Percentiles rank a stretch among this genome's conserved stretches.
Conservation (phyloP, 2,329 filamentous ascomycete species). For the Aspergillus sojae region DNA sequence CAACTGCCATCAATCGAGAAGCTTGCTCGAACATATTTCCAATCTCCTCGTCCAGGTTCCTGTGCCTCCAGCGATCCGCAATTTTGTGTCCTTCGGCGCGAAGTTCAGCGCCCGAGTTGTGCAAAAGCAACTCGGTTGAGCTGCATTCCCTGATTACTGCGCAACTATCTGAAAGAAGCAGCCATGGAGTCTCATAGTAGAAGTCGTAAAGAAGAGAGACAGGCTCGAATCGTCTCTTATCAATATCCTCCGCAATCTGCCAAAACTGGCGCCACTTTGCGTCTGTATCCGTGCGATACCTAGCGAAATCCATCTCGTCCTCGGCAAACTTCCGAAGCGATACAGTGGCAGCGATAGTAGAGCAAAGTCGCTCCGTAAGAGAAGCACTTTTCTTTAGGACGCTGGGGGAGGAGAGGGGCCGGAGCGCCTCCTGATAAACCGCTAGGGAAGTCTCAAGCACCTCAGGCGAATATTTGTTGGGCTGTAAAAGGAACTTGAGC, state of each 20-base stretch:
- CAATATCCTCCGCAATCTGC: slow-evolving; percentile 79
- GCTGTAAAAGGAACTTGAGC: slow-evolving; percentile 80
- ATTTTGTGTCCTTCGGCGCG: slow-evolving; percentile 41
- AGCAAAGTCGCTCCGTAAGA: slow-evolving; percentile 75
- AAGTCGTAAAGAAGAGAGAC: slow-evolving; percentile 76
- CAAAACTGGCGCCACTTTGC: slow-evolving; percentile 90
- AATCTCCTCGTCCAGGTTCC: slow-evolving; percentile 48
- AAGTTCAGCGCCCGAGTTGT: slow-evolving; percentile 61
- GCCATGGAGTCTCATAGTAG: slow-evolving; percentile 73
- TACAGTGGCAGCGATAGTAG: slow-evolving; percentile 70
- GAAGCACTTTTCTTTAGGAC: slow-evolving; percentile 52
- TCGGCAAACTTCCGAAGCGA: slow-evolving; percentile 63
- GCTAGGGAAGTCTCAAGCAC: slow-evolving; percentile 81
- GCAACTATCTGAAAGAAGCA: slow-evolving; percentile 79
- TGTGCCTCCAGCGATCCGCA: slow-evolving; percentile 46
- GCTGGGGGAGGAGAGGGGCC: slow-evolving; percentile 45
- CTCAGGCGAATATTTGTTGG: slow-evolving; percentile 76
- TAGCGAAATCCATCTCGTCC: slow-evolving; percentile 72
- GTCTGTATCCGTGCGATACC: slow-evolving; percentile 73
- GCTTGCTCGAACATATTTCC: slow-evolving; percentile 58
- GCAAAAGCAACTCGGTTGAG: slow-evolving; percentile 70
- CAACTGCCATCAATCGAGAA: slow-evolving; percentile 68
- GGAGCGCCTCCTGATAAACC: slow-evolving; percentile 73
- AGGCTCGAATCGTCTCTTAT: slow-evolving; percentile 81
- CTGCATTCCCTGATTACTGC: slow-evolving; percentile 80